These are phyloP conservation scores for Botrytis fragariae DNA, from an alignment of 2,329 filamentous ascomycete genomes.

Conservation along the genomic window DNA sequence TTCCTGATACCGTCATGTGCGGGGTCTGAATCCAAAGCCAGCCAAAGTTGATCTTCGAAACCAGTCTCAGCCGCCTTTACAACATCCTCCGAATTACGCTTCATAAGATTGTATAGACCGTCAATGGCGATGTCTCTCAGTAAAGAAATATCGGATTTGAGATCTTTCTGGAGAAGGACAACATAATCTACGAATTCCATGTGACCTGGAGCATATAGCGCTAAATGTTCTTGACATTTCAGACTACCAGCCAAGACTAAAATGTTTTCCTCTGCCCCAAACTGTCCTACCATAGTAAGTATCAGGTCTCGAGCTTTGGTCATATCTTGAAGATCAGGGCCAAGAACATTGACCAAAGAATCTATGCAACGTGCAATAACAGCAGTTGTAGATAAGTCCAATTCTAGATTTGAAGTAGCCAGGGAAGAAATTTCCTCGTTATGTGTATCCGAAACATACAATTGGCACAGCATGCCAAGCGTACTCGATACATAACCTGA, in stretches of 20 bases:
- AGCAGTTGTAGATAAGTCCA: constrained; percentile 77
- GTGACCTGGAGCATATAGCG: constrained; percentile 84
- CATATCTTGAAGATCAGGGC: constrained; percentile 90
- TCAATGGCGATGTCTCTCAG: constrained; percentile 80
- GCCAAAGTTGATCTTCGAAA: constrained; percentile 89
- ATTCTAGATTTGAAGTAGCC: constrained; percentile 85
- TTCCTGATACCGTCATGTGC: constrained; percentile 78
- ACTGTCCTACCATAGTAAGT: constrained; percentile 78
- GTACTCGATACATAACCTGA: constrained; percentile 86
- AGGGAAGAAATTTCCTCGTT: constrained; percentile 77
- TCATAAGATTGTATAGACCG: constrained; percentile 92
- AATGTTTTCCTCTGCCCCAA: constrained; percentile 70
- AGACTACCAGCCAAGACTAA: constrained; percentile 74
- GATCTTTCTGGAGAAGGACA: constrained; percentile 71
- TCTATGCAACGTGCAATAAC: constrained; percentile 87
- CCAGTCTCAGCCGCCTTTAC: constrained; percentile 71
- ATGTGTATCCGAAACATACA: constrained; percentile 89
- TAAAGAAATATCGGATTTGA: constrained; percentile 65
- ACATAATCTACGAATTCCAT: constrained; percentile 85
- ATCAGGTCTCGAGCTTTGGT: constrained; percentile 90
- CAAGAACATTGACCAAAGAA: constrained; percentile 93
- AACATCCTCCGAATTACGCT: constrained; percentile 81
- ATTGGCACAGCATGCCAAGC: constrained; percentile 87
- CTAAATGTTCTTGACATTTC: constrained; percentile 84
- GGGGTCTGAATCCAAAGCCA: constrained; percentile 76